phyloP scores from a whole-genome alignment of 805 yeast genomes.

The Clavispora fructus region DNA sequence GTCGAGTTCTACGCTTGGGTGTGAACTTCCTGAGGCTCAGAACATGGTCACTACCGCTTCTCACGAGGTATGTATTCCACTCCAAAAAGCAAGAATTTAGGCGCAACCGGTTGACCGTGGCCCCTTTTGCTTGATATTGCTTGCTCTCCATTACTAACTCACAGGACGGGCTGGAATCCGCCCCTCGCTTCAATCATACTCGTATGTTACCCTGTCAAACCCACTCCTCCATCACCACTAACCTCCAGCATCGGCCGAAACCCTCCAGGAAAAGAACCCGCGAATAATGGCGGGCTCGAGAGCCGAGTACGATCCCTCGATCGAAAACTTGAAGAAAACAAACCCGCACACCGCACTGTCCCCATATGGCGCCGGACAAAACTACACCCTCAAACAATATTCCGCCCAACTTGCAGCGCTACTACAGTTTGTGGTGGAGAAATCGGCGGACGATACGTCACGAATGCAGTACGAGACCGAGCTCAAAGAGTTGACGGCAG shows the following conservation, averaged over 20 bases:
- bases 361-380: background rate
- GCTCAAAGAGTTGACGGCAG: conserved; percentile 22
- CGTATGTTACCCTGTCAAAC: conserved; percentile 5
- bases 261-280: conserved; percentile 3
- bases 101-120: too few species aligned
- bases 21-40: background rate
- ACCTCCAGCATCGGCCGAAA: conserved; percentile 6
- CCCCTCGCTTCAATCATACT: conserved; percentile 3
- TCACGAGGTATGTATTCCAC: background rate
- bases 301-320: conserved; percentile 25
- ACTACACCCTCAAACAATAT: conserved; percentile 12
- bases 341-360: conserved; percentile 12
- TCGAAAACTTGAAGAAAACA: conserved; percentile 27
- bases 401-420: conserved; percentile 28
- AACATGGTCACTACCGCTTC: background rate
- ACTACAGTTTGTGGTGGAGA: conserved; percentile 24
- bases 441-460: conserved; percentile 24
- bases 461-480: conserved; percentile 25
- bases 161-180: background rate
- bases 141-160: background rate
- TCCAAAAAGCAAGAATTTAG: too few species aligned
- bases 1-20: background rate
- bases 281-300: conserved; percentile 4
- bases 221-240: background rate
- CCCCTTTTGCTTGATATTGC: background rate